Evolutionary conservation across 2,329 filamentous ascomycete genomes (phyloP).

Genomic region (Fusarium proliferatum): DNA sequence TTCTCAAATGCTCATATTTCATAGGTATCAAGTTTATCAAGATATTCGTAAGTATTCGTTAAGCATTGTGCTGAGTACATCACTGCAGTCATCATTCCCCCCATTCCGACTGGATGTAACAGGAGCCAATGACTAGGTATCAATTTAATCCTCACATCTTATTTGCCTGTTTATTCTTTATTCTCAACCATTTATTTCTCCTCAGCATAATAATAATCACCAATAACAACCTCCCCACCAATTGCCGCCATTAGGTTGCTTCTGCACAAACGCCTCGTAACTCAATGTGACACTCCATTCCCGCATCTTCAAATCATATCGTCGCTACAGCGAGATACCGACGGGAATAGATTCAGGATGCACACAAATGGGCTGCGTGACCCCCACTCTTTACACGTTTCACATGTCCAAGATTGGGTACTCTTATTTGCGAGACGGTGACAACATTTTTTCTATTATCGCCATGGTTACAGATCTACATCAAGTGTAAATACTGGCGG

Average conservation of each 20-base stretch:
- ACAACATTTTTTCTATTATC: not conserved
- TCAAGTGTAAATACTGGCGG: constrained; percentile 14
- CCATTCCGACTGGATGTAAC: not conserved
- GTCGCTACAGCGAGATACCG: constrained; percentile 26
- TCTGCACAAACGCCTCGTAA: constrained; percentile 25
- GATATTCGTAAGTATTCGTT: not conserved
- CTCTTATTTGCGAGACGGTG: constrained; percentile 14
- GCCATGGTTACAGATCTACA: constrained; percentile 17
- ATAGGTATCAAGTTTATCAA: not conserved
- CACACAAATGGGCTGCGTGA: constrained; percentile 17
- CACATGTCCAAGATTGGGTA: constrained; percentile 26
- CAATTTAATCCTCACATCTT: not conserved
- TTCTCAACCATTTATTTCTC: constrained; percentile 1
- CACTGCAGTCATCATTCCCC: not conserved
- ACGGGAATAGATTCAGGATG: constrained; percentile 30
- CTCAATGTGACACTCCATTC: constrained; percentile 35
- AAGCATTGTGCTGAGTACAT: not conserved
- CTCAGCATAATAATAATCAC: constrained; percentile 2
- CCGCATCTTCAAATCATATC: constrained; percentile 28
- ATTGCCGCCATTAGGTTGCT: constrained; percentile 4
- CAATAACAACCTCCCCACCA: constrained; percentile 1
- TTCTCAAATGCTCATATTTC: not conserved
- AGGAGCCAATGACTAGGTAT: not conserved
- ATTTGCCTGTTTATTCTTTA: constrained; percentile 3
- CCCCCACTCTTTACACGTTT: constrained; percentile 29